Evolutionary conservation across 345 rosid species (phyloP), one percentile per base, ranked within the genome.

Genomic region (Linum tenue): DNA sequence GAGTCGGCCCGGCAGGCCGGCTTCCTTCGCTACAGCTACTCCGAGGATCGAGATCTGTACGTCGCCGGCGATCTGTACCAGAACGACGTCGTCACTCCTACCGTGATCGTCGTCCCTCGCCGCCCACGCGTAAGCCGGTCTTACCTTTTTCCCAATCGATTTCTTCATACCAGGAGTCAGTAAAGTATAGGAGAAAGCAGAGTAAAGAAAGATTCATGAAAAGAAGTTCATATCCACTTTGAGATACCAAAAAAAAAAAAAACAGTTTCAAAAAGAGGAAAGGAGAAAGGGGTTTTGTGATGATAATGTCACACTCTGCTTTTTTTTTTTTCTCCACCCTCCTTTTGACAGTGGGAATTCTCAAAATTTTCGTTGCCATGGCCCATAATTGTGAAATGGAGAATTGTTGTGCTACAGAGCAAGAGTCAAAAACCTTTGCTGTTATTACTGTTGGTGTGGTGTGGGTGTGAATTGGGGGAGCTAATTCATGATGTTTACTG

Each of bases 101-200:
- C 97, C 76, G 81, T 95, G 77, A 86, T 95, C 62, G 92, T 87
- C 53, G 87, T 95, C 76, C 99, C 97, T 51, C 95, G 97, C 59
- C 95, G 97, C 57, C 77, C 83, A 56, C 79, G 80, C 79, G 96
- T 91, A 80, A 59, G 53, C 16, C 15, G 3, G 16, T 67, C 31
- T 56, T 42, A 3, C 36, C n/a, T 15, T 35, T 31, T 9, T n/a
- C n/a, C 9, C 1, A 9, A 59, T 11, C 48, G 3, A 2, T 43
- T n/a, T 56, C 9, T 37, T 17, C 4, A 3, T 35, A 9, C 16
- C 35, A 9, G 16, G 17, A 5, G 14, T 40, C 6, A 15, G 7
- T 31, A 62, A 35, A 5, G 37, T 37, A 44, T 5, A 48, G 39
- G 22, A 16, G 14, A 17, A 70, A n/a, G 3, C 31, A 22, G 31